Evolutionary conservation across 441 rosid species (phyloP).

Genomic region (Eutrema salsugineum): DNA sequence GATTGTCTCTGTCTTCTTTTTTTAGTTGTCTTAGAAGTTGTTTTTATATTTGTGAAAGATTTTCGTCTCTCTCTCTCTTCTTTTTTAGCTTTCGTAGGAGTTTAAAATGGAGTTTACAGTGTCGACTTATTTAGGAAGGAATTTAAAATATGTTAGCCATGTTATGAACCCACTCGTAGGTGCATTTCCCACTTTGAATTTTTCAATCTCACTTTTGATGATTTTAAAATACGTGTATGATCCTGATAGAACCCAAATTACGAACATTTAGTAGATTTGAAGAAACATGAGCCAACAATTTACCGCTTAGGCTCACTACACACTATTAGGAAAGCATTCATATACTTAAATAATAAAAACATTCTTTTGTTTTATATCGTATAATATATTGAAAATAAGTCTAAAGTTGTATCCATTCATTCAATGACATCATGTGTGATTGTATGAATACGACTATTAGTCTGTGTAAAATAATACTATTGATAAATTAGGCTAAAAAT

Average conservation of each 20-base stretch:
- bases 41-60: constrained; percentile 7
- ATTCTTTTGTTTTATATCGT: not conserved
- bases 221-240: not conserved
- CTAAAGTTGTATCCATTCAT: not conserved
- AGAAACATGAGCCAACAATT: not conserved
- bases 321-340: not conserved
- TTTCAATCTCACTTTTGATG: not conserved
- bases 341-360: not conserved
- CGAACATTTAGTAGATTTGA: not conserved
- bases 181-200: too few species aligned
- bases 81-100: constrained; percentile 8
- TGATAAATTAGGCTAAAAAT: not conserved
- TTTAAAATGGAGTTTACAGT: constrained; percentile 10
- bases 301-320: constrained; percentile 9
- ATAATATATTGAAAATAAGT: not conserved
- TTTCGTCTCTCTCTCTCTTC: constrained; percentile 2
- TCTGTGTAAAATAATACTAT: not conserved
- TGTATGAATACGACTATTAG: constrained; percentile 12
- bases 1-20: constrained; percentile 4
- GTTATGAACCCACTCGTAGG: constrained; percentile 13
- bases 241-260: not conserved
- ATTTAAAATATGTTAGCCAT: constrained; percentile 4
- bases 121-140: constrained; percentile 2
- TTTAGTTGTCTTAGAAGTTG: constrained; percentile 1
- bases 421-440: too few species aligned